Conservation (phyloP, 441 rosid genomes). For the Euphorbia celastroides region DNA sequence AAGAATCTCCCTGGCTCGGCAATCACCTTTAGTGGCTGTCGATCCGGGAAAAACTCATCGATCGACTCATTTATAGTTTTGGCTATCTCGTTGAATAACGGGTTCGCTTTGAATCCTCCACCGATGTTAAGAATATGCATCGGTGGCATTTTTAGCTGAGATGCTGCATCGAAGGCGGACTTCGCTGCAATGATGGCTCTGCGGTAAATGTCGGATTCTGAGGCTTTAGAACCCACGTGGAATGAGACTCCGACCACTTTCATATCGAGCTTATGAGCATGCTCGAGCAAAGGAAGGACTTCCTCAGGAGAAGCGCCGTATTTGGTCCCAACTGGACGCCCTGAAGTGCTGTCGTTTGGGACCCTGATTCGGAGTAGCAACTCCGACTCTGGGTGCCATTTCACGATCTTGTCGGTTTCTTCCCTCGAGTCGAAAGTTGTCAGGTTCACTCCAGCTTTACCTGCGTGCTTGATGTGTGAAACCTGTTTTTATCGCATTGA, state of each 20-base stretch:
- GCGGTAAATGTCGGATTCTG: not conserved
- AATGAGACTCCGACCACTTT: slow-evolving; percentile 13
- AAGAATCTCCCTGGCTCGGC: no score
- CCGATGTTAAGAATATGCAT: slow-evolving; percentile 11
- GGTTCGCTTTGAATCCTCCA: slow-evolving; percentile 11
- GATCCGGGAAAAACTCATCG: slow-evolving; percentile 1
- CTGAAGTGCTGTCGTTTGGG: not conserved
- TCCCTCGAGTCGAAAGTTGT: slow-evolving; percentile 18
- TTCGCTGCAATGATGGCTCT: slow-evolving; percentile 9
- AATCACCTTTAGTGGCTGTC: not conserved
- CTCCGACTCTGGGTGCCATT: slow-evolving; percentile 17
- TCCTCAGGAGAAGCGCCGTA: slow-evolving; percentile 5
- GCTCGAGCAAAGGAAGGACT: slow-evolving; percentile 10
- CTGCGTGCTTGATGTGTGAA: slow-evolving; percentile 20
- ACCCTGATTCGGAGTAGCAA: slow-evolving; percentile 10
- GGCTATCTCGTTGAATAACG: not conserved
- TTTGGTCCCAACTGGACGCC: slow-evolving; percentile 1
- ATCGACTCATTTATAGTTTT: not conserved
- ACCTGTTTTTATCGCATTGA: not conserved
- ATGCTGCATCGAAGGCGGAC: slow-evolving; percentile 1
- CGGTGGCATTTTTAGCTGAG: slow-evolving; percentile 5
- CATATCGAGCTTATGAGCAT: slow-evolving; percentile 1
- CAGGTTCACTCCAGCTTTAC: slow-evolving; percentile 7
- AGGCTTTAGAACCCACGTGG: not conserved
- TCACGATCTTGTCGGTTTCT: slow-evolving; percentile 17